These are phyloP conservation scores for Mycothermus thermophilus DNA, from an alignment of 495 filamentous ascomycete species.

Conservation along the genomic window DNA sequence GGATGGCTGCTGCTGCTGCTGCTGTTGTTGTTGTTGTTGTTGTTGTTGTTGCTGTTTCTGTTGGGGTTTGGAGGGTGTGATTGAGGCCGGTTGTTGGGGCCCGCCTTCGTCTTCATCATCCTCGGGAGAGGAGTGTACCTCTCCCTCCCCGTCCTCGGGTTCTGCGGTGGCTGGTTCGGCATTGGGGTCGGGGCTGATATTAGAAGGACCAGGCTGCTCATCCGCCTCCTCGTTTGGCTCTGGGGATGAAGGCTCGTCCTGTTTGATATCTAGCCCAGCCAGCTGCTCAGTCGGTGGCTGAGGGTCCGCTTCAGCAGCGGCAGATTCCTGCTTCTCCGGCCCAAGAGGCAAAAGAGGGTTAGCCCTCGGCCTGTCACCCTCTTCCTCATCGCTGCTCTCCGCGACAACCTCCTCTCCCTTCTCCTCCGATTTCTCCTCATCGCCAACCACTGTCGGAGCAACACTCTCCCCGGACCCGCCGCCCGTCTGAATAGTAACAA, in stretches of 20 bases:
- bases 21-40: neutral
- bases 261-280: slow-evolving; percentile 18
- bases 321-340: slow-evolving; percentile 10
- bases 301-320: neutral
- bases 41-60: too few relatives aligned
- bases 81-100: neutral
- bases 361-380: slow-evolving; percentile 18
- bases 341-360: slow-evolving; percentile 34
- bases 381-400: slow-evolving; percentile 23
- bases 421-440: slow-evolving; percentile 17
- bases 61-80: slow-evolving; percentile 2
- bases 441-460: too few relatives aligned
- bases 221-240: neutral
- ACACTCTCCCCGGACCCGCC: slow-evolving; percentile 2
- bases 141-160: too few relatives aligned
- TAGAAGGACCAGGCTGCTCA: neutral
- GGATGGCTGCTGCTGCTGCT: slow-evolving; percentile 8
- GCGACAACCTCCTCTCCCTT: slow-evolving; percentile 16
- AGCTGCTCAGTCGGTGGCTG: slow-evolving; percentile 17
- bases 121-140: too few relatives aligned
- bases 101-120: slow-evolving; percentile 15
- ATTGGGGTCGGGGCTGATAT: neutral
- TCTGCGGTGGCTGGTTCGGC: neutral
- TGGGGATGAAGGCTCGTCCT: slow-evolving; percentile 3
- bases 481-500: neutral